These are phyloP conservation scores for Fusarium sp. DNA, from an alignment of 2,329 filamentous ascomycete species.

Conservation along the genomic window DNA sequence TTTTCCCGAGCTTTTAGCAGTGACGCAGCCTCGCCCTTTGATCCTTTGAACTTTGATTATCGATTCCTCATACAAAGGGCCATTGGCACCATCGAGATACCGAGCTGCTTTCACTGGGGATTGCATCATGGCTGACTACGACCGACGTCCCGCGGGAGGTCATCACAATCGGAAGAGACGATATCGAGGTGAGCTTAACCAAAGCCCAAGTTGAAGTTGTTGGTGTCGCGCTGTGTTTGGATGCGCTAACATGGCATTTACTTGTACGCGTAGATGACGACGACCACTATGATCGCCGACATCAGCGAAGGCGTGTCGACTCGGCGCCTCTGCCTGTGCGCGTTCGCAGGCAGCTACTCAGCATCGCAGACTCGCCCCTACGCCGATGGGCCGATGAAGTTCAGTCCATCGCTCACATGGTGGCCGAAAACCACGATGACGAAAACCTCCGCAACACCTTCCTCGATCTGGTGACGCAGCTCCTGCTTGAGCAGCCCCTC, in stretches of 20 bases:
- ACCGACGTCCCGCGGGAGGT: constrained; percentile 68
- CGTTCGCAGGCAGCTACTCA: constrained; percentile 83
- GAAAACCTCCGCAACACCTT: constrained; percentile 82
- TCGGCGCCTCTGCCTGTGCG: constrained; percentile 78
- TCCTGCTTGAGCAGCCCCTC: constrained; percentile 91
- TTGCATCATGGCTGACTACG: constrained; percentile 68
- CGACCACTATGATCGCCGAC: constrained; percentile 82
- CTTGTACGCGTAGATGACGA: constrained; percentile 70
- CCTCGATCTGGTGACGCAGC: constrained; percentile 80
- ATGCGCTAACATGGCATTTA: constrained; percentile 36
- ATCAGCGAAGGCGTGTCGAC: constrained; percentile 81
- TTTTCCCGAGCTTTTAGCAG: constrained; percentile 45
- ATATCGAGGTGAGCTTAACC: constrained; percentile 75
- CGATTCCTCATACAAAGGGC: neutral
- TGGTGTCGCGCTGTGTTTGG: constrained; percentile 27
- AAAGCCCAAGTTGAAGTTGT: constrained; percentile 45
- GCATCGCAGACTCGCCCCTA: constrained; percentile 86
- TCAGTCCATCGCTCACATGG: constrained; percentile 79
- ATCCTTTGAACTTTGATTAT: constrained; percentile 29
- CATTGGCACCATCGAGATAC: constrained; percentile 26
- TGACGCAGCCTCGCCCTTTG: constrained; percentile 40
- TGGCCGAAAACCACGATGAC: constrained; percentile 90
- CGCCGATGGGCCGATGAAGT: constrained; percentile 86
- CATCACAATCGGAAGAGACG: constrained; percentile 82
- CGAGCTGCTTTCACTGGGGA: constrained; percentile 26